Base-by-base conservation (phyloP, 176 grass and related monocot genomes). In the Thalia dealbata region DNA sequence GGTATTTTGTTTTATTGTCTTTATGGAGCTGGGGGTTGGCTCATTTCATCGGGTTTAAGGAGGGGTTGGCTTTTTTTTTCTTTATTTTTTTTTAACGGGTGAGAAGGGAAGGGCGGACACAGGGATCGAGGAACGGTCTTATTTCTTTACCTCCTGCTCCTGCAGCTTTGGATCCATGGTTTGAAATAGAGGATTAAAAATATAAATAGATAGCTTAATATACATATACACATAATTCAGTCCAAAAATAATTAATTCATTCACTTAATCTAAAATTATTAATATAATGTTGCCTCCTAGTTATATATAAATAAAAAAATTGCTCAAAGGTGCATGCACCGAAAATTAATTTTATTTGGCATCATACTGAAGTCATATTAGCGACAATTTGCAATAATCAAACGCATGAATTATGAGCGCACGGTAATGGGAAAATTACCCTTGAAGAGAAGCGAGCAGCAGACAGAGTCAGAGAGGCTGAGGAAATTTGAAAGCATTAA, bases 101-200 rank as follows among this genome's bases (percentile, higher is more conserved):
- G 25, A 64, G 12, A 4, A 38, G 32, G 32, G 12, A 4, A 38
- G 32, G 32, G 27, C 45, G 6, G 21, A 14, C 65, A 23, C 65
- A 43, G 65, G 2, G 11, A 27, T 14, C 65, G 65, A 68, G 65
- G 65, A 68, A 44, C 65, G 65, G 65, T 68, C 65, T 21, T 7
- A 43, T 68, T 68, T 43, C 11, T 63, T 22, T 1, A 11, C 22
- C 14, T 15, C 18, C 21, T 58, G 6, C 25, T 14, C 10, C n/a
- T n/a, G n/a, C n/a, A n/a, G n/a, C 16, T 63, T 63, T 14, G 65
- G 35, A 43, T 68, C 65, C 38, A 44, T 44, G 21, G 65, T 68
- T 68, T 68, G 35, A 68, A 68, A 2, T 14, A 44, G 21, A 2
- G 65, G 11, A 22, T 22, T 21, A 44, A 27, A 19, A 0, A 68